Conservation (phyloP, 1,284 basidiomycete genomes). For the Ustilago vetiveriae region DNA sequence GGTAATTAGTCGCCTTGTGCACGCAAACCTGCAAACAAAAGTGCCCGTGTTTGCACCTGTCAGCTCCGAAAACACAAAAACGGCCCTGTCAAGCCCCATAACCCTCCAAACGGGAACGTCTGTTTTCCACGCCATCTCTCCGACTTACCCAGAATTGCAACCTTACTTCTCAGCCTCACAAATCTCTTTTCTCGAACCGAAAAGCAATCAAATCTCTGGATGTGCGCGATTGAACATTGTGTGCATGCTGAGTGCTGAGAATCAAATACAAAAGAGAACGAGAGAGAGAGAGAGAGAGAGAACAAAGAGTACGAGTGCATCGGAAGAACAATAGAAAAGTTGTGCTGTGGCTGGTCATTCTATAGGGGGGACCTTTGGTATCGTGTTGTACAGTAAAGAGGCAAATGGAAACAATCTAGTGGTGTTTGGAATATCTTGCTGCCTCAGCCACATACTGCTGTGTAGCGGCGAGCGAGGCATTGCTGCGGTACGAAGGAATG, state of each 20-base stretch:
- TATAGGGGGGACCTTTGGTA: slow-evolving; percentile 15
- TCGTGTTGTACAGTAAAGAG: slow-evolving; percentile 10
- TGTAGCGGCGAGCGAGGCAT: slow-evolving; percentile 18
- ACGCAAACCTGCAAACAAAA: too few species aligned
- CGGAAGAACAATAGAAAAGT: neutral
- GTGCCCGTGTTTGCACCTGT: too few species aligned
- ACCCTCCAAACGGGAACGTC: too few species aligned
- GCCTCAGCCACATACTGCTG: slow-evolving; percentile 22
- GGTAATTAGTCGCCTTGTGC: too few species aligned
- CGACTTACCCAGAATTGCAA: too few species aligned
- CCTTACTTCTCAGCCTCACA: too few species aligned
- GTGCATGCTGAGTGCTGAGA: neutral
- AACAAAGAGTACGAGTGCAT: neutral
- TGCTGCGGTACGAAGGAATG: slow-evolving; percentile 24
- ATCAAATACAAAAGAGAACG: neutral
- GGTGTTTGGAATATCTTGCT: slow-evolving; percentile 6
- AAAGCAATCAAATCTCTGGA: too few species aligned
- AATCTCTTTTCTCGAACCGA: too few species aligned
- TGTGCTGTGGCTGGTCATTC: neutral
- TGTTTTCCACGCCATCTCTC: too few species aligned
- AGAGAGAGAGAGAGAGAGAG: neutral
- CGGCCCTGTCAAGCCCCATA: too few species aligned
- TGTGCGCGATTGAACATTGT: neutral
- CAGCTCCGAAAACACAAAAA: too few species aligned
- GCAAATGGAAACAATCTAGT: slow-evolving; percentile 6